Percentiles rank a stretch among this genome's conserved stretches.
These are phyloP conservation scores for Penicillium sp. DNA, from an alignment of 2,329 filamentous ascomycete species.

Conservation along the genomic window DNA sequence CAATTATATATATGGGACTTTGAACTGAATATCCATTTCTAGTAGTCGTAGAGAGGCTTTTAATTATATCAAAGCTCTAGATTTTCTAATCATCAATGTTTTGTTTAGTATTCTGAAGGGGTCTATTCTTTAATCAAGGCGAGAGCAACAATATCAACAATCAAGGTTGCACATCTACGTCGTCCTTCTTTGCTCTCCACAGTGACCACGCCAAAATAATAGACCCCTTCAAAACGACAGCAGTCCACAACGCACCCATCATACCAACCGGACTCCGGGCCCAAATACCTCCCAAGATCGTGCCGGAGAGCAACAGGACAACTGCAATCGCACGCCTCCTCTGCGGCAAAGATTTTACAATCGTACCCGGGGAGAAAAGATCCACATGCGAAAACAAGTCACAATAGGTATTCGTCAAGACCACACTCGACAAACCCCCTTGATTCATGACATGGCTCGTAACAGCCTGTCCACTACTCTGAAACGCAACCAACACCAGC, in stretches of 20 bases:
- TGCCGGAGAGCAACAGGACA: slow-evolving; percentile 50
- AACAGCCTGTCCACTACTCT: slow-evolving; percentile 75
- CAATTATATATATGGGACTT: neutral
- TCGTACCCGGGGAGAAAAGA: slow-evolving; percentile 34
- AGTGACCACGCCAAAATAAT: slow-evolving; percentile 58
- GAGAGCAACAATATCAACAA: too few relatives aligned
- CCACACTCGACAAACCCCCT: slow-evolving; percentile 68
- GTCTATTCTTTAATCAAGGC: too few relatives aligned
- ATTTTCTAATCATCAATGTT: too few relatives aligned
- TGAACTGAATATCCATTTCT: too few relatives aligned
- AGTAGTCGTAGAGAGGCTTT: too few relatives aligned
- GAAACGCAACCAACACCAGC: slow-evolving; percentile 68
- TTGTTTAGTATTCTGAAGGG: too few relatives aligned
- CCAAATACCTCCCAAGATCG: slow-evolving; percentile 53
- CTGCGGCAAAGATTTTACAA: slow-evolving; percentile 46
- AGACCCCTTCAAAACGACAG: slow-evolving; percentile 52
- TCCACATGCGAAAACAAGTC: slow-evolving; percentile 68
- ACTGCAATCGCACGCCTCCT: slow-evolving; percentile 52
- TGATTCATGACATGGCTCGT: slow-evolving; percentile 66
- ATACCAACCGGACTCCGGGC: slow-evolving; percentile 51
- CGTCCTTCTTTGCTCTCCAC: slow-evolving; percentile 47
- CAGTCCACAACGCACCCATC: slow-evolving; percentile 58
- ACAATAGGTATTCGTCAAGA: slow-evolving; percentile 77
- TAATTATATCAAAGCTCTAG: too few relatives aligned
- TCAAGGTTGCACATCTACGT: neutral